Percentiles rank a stretch among this genome's conserved stretches.
Evolutionary conservation across 352 stramenopile genomes (phyloP).

Genomic region (Pythium sp.): DNA sequence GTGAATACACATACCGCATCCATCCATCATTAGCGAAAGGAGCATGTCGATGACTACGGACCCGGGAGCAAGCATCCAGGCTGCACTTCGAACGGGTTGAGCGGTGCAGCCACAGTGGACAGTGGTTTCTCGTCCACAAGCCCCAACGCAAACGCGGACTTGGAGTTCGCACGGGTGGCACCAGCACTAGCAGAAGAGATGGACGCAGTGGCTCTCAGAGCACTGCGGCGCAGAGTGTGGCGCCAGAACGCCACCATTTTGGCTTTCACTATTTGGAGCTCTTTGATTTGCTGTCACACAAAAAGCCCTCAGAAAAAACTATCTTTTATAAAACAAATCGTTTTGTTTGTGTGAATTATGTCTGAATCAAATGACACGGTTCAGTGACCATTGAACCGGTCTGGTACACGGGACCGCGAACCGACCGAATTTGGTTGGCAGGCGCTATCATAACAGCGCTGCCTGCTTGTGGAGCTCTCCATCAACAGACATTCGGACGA

Average conservation of each 20-base stretch:
- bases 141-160: constrained; percentile 32
- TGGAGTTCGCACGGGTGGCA: constrained; percentile 8
- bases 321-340: neutral
- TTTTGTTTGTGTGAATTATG: neutral
- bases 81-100: constrained; percentile 53
- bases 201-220: neutral
- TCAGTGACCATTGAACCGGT: neutral
- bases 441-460: constrained; percentile 3
- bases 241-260: neutral
- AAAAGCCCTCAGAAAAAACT: neutral
- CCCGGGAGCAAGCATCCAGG: constrained; percentile 50
- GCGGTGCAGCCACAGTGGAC: neutral
- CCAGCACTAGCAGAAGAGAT: neutral
- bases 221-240: constrained; percentile 4
- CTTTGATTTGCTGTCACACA: neutral
- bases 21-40: neutral
- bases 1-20: neutral
- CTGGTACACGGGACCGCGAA: neutral
- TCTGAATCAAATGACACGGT: neutral
- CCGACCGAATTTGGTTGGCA: constrained; percentile 11
- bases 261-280: neutral
- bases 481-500: constrained; percentile 12
- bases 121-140: constrained; percentile 17
- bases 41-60: constrained; percentile 7
- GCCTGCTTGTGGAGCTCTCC: neutral